Evolutionary conservation across 2,329 filamentous ascomycete genomes (phyloP), one percentile per base, ranked within the genome.

Genomic region (Rasamsonia emersonii): DNA sequence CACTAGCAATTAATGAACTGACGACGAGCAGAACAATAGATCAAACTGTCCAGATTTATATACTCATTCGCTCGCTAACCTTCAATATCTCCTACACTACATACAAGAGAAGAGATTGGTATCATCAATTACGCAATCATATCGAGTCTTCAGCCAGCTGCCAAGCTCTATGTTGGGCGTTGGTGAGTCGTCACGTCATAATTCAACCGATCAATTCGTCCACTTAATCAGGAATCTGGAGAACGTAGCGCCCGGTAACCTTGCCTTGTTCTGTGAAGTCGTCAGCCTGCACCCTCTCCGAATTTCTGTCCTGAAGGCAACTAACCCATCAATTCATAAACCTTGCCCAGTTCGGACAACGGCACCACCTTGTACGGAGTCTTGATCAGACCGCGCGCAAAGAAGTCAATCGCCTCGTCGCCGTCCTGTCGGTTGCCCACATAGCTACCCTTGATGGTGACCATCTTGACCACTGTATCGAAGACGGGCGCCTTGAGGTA

Each of bases 341-440:
- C 81, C 34, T 75, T 71, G 43, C 80, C 74, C 42, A 96, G 69
- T 61, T 95, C 72, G 50, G 77, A 81, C 38, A 95, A 68, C 9
- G 86, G 85, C 32, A 86, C 77, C 5, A 75, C 74, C 79, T 94
- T 93, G 75, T 73, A 91, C 5, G 89, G 89, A 4, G 79, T 78
- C 54, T 85, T 81, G 71, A 96, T 88, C 42, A 93, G 64, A 10
- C 89, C 89, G 14, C 82, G 73, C 36, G 73, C 67, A 70, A 76
- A 95, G 68, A 95, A 95, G 45, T 95, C 88, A 41, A 96, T 70
- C 3, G 89, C 88, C 68, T 96, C 89, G 32, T 79, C 75, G 1
- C 79, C 81, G 57, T 96, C 89, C 56, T 82, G 78, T 45, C 89
- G 76, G 68, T 93, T 95, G 36, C 89, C 89, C 45, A 96, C 89